Base-by-base conservation (phyloP, 371 early-diverging fungal species). In the Actinomucor elegans region DNA sequence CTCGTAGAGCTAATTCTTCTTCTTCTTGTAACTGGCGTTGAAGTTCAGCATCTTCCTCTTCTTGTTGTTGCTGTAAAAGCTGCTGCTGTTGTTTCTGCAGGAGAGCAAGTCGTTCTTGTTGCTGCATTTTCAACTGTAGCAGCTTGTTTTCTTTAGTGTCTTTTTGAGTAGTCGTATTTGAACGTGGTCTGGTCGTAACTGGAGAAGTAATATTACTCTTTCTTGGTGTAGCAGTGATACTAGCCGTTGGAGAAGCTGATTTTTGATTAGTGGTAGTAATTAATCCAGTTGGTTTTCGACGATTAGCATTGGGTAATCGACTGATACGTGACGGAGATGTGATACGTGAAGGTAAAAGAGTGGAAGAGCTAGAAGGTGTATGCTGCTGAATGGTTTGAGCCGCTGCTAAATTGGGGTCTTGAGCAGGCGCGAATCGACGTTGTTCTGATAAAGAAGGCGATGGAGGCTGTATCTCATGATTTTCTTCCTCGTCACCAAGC, bases 341-440 rank as follows among this genome's bases (percentile, higher is more conserved):
- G 35, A 65, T 65, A 11, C 61, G 60, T 32, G 66, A 66, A 8
- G 69, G 69, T 32, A 63, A 43, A 5, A 70, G 33, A 4, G 71
- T 70, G 6, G 71, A 66, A 20, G 67, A 64, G 12, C 49, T 44
- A 0, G 66, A 53, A n/a, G 64, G 60, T 23, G 57, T 55, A 40
- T 57, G 44, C 31, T 52, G 60, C 37, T 51, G 52, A 15, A 61
- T 29, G 7, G 50, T 55, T 38, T 54, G 40, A 7, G 66, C 61
- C 3, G 59, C 57, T 26, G 67, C 59, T 9, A 66, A 42, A 20
- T 66, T 47, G 10, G 62, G 54, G 26, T 65, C 66, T 14, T 46
- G 55, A 21, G 70, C 48, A 51, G 67, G 61, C 26, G 70, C 65
- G 40, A 67, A 64, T n/a, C 56, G 56, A 31, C 28, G 28, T 33